These are phyloP conservation scores for Ilyonectria mors-panacis DNA, from an alignment of 2,329 filamentous ascomycete genomes.

Conservation along the genomic window DNA sequence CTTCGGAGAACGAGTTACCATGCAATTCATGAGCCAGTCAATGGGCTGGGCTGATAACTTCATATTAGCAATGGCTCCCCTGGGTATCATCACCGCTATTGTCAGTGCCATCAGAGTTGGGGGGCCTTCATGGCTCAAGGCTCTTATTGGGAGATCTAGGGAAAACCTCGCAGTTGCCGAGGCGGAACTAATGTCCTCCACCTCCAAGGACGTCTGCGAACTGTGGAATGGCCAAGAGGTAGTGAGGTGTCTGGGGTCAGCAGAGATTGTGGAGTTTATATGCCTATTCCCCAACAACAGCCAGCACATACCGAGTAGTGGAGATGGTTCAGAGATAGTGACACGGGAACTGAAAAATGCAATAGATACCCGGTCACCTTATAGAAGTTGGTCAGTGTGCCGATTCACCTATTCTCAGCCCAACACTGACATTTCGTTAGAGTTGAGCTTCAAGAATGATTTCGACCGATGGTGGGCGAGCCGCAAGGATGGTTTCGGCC, in stretches of 20 bases:
- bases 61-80: background rate
- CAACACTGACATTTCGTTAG: background rate
- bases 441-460: background rate
- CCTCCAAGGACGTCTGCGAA: background rate
- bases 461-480: background rate
- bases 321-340: background rate
- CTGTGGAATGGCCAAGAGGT: constrained; percentile 4
- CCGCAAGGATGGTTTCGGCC: background rate
- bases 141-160: background rate
- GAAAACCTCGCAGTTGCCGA: background rate
- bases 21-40: constrained; percentile 8
- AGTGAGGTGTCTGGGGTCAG: constrained; percentile 3
- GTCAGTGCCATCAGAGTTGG: constrained; percentile 8
- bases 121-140: background rate
- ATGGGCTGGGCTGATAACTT: background rate
- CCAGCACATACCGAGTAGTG: background rate
- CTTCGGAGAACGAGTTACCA: constrained; percentile 7
- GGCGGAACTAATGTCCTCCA: background rate
- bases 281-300: background rate
- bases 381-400: background rate
- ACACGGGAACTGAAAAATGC: background rate
- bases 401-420: background rate
- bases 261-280: background rate
- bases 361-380: background rate
- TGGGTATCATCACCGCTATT: background rate